Base-by-base conservation (phyloP, 2,329 filamentous ascomycete genomes). In the Sporothrix brasiliensis region DNA sequence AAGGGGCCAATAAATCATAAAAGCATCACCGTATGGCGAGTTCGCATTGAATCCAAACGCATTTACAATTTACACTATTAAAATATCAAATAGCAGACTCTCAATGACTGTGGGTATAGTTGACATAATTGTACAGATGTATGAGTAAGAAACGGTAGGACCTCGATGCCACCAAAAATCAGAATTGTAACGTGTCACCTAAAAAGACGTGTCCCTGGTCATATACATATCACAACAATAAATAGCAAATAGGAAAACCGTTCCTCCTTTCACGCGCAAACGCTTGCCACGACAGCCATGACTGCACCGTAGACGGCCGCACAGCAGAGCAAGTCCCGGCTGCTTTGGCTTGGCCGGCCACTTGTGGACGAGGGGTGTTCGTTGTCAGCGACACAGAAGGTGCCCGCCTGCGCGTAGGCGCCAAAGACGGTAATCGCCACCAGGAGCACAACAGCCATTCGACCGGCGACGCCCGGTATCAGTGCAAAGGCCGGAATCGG, bases 401-500 rank as follows among this genome's bases (percentile, higher is more conserved):
- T 68, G 3, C 68, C 71, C 6, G 68, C 69, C 30, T 72, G 71
- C 11, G 72, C 58, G 39, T 70, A 70, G 0, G 30, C 69, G 13
- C 70, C 56, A 6, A 73, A 69, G 9, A 85, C 81, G 1, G 84
- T 82, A 0, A 82, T 78, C 0, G 82, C 84, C 0, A 87, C 83
- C 0, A 89, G 79, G 4, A 84, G 74, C 1, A 88, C 84, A 2
- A 90, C 83, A 0, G 84, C 83, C 73, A 90, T 82, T n/a, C 88
- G 83, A 1, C 84, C 86, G 0, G 84, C 76, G 72, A 89, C 87
- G 6, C 84, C 83, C 0, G 84, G 81, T 24, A 90, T 85, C 27
- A 88, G 80, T 5, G 83, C 77, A 75, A 90, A 91, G 0, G 86
- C 83, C 10, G 90, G 75, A 1, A 89, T 80, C 0, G 89, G 88